Evolutionary conservation across 2,329 filamentous ascomycete genomes (phyloP).

Genomic region (Colletotrichum sp.): DNA sequence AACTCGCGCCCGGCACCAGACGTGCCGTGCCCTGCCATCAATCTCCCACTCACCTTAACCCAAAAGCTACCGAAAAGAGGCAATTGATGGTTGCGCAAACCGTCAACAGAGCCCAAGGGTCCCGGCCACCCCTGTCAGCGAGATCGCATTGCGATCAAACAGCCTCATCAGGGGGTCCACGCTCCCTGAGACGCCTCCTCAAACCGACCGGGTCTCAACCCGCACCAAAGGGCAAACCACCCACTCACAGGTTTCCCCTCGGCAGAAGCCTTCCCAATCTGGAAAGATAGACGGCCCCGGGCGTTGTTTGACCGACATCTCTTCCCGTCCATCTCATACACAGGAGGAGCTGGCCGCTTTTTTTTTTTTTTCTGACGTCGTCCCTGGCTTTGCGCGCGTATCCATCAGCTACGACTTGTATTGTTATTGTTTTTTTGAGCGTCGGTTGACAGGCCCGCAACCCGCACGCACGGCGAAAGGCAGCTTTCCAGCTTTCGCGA

Average conservation of each 20-base stretch:
- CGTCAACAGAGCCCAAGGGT: not conserved
- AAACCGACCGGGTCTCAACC: slow-evolving; percentile 12
- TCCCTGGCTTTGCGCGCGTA: not conserved
- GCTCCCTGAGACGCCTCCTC: slow-evolving; percentile 20
- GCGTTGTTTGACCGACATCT: not conserved
- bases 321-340: slow-evolving; percentile 9
- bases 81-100: not conserved
- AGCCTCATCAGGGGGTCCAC: slow-evolving; percentile 5
- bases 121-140: not conserved
- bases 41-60: not conserved
- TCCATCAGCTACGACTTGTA: not conserved
- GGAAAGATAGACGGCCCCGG: not conserved
- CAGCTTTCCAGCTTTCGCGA: not conserved
- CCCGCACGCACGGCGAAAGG: not conserved
- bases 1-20: not conserved
- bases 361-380: not conserved
- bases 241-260: not conserved
- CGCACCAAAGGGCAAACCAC: not conserved
- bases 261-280: not conserved
- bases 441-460: not conserved
- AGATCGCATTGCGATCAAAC: slow-evolving; percentile 20
- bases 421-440: not conserved
- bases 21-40: not conserved
- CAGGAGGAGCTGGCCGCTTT: not conserved
- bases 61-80: not conserved